phyloP scores from a whole-genome alignment of 768 basidiomycete genomes.

The Ephemerocybe angulata region DNA sequence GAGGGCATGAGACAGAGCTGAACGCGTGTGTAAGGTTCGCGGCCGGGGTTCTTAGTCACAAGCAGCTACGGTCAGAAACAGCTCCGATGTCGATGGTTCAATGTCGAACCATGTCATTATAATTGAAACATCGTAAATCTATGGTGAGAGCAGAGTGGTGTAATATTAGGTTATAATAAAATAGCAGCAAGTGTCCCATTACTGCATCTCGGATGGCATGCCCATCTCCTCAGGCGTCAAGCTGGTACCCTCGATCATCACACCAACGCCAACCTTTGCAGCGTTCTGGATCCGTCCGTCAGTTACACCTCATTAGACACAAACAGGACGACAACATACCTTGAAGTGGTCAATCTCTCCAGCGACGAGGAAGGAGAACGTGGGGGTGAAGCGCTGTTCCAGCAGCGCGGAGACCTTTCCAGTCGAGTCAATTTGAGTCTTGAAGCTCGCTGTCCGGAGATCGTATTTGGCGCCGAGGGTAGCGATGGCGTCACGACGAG shows the following conservation, averaged over 20 bases:
- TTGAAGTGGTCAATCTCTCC: conserved; percentile 91
- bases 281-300: conserved; percentile 56
- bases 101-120: conserved; percentile 6
- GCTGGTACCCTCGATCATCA: conserved; percentile 90
- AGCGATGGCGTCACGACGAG: conserved; percentile 85
- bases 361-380: conserved; percentile 89
- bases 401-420: conserved; percentile 94
- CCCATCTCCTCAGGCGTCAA: conserved; percentile 85
- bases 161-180: conserved; percentile 26
- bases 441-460: conserved; percentile 88
- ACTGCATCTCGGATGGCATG: conserved; percentile 49
- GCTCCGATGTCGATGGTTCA: not conserved
- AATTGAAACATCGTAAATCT: conserved; percentile 9
- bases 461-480: conserved; percentile 97
- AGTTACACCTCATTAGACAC: conserved; percentile 3
- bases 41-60: not conserved
- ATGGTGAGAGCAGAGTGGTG: conserved; percentile 19
- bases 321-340: conserved; percentile 1
- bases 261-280: conserved; percentile 92
- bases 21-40: not conserved
- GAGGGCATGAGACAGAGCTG: conserved; percentile 14
- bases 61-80: not conserved
- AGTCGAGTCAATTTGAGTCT: conserved; percentile 90
- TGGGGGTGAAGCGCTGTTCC: conserved; percentile 93
- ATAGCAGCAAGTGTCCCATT: conserved; percentile 16